phyloP scores from a whole-genome alignment of 805 yeast genomes.

The Wickerhamomyces bovis region DNA sequence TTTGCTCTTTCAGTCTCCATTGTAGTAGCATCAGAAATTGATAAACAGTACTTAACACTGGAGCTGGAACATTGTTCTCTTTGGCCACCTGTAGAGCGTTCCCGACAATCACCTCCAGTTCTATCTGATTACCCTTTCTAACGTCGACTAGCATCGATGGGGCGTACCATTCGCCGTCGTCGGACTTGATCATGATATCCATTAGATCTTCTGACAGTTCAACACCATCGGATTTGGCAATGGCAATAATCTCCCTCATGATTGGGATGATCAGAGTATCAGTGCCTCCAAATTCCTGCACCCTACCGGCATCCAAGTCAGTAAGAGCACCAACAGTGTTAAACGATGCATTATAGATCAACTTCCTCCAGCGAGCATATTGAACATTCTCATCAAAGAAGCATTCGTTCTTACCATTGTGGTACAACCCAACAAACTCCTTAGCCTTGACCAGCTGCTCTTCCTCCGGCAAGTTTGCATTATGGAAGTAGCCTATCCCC shows the following conservation, averaged over 20 bases:
- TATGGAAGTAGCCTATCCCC: conserved; percentile 43
- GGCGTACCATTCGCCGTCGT: conserved; percentile 51
- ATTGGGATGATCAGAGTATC: conserved; percentile 45
- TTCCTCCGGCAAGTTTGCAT: conserved; percentile 25
- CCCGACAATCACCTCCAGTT: conserved; percentile 67
- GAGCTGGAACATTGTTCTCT: conserved; percentile 44
- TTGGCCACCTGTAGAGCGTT: conserved; percentile 50
- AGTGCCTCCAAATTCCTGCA: conserved; percentile 38
- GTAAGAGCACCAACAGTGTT: conserved; percentile 59
- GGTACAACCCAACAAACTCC: conserved; percentile 41
- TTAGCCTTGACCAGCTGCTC: conserved; percentile 29
- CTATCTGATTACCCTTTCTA: conserved; percentile 59
- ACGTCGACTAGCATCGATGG: conserved; percentile 72
- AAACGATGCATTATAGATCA: conserved; percentile 62
- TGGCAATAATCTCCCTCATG: conserved; percentile 57
- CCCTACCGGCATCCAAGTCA: conserved; percentile 52
- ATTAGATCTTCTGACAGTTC: conserved; percentile 44
- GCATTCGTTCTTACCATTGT: conserved; percentile 36
- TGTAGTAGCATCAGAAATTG: conserved; percentile 56
- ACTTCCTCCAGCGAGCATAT: conserved; percentile 56
- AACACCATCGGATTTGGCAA: conserved; percentile 67
- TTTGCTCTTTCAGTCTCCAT: conserved; percentile 51
- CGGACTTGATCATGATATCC: conserved; percentile 46
- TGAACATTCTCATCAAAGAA: conserved; percentile 39
- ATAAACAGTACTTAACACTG: conserved; percentile 54